A percentile compares a stretch with the other conserved stretches of the same genome.
Conservation (phyloP, 306 rosid species). For the Medicago lupulina region DNA sequence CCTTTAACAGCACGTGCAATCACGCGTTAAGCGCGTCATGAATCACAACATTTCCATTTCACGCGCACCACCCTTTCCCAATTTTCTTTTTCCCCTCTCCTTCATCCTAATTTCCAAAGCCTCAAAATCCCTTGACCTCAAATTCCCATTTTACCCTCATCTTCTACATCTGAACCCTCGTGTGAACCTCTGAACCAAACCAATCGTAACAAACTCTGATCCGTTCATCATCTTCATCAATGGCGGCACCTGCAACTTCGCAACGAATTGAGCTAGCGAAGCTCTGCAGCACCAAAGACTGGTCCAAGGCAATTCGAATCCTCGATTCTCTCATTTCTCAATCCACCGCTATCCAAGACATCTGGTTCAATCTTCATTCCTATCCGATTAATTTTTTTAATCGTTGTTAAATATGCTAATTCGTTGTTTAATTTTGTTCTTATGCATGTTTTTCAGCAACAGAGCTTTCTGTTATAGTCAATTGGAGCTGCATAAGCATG, state of each 20-base stretch:
- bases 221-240: conserved; percentile 47
- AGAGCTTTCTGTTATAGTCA: conserved; percentile 92
- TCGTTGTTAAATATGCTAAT: conserved; percentile 1
- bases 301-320: conserved; percentile 94
- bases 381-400: conserved; percentile 27
- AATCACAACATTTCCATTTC: neutral
- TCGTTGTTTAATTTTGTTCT: conserved; percentile 36
- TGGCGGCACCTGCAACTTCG: conserved; percentile 69
- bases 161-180: conserved; percentile 36
- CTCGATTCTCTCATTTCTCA: conserved; percentile 80
- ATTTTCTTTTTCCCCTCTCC: neutral
- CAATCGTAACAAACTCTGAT: conserved; percentile 32
- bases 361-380: conserved; percentile 60
- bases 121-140: neutral
- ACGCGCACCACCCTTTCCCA: neutral
- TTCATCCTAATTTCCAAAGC: conserved; percentile 24
- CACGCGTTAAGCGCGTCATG: conserved; percentile 27
- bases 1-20: conserved; percentile 10
- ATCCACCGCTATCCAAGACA: conserved; percentile 72
- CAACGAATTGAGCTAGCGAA: conserved; percentile 79
- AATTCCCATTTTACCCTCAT: conserved; percentile 39
- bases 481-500: conserved; percentile 94
- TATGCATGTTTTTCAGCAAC: conserved; percentile 64
- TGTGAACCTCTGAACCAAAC: conserved; percentile 36
- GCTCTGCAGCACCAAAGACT: conserved; percentile 81